Percentiles rank a stretch among this genome's conserved stretches.
Evolutionary conservation across 202 grass and related monocot genomes (phyloP).

Genomic region (Zizania palustris): DNA sequence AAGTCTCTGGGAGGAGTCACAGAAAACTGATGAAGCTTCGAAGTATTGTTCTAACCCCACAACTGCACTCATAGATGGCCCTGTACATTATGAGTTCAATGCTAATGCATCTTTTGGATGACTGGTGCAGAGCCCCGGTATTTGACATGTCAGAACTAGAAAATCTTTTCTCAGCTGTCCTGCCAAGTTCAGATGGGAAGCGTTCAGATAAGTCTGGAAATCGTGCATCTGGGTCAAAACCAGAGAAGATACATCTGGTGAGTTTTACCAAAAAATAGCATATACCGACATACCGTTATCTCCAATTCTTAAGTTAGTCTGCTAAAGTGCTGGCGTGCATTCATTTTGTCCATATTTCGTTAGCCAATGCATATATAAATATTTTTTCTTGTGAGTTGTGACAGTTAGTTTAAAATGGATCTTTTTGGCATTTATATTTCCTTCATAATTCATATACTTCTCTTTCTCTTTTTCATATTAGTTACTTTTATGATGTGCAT

Average conservation of each 20-base stretch:
- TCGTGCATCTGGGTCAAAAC: constrained; percentile 66
- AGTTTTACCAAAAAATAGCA: constrained; percentile 34
- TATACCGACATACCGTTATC: background rate
- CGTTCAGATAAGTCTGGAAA: constrained; percentile 66
- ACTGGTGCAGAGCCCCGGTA: constrained; percentile 65
- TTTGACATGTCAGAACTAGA: constrained; percentile 98
- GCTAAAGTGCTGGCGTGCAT: constrained; percentile 19
- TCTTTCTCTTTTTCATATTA: constrained; percentile 13
- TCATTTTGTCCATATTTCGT: constrained; percentile 2
- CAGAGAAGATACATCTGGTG: constrained; percentile 97
- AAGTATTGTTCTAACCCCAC: constrained; percentile 50
- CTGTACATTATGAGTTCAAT: constrained; percentile 34
- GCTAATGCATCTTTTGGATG: constrained; percentile 45
- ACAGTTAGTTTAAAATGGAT: constrained; percentile 18
- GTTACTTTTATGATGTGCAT: background rate
- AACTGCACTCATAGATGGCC: constrained; percentile 29
- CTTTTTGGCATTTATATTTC: background rate
- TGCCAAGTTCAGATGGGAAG: constrained; percentile 65
- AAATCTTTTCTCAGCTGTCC: constrained; percentile 84
- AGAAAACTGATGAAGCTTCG: constrained; percentile 70
- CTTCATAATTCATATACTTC: background rate
- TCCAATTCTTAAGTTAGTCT: constrained; percentile 7
- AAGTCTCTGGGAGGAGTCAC: constrained; percentile 89
- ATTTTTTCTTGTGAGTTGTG: constrained; percentile 13
- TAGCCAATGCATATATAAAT: constrained; percentile 25